These are phyloP conservation scores for Gossypium ekmanianum DNA, from an alignment of 345 rosid species.

Conservation along the genomic window DNA sequence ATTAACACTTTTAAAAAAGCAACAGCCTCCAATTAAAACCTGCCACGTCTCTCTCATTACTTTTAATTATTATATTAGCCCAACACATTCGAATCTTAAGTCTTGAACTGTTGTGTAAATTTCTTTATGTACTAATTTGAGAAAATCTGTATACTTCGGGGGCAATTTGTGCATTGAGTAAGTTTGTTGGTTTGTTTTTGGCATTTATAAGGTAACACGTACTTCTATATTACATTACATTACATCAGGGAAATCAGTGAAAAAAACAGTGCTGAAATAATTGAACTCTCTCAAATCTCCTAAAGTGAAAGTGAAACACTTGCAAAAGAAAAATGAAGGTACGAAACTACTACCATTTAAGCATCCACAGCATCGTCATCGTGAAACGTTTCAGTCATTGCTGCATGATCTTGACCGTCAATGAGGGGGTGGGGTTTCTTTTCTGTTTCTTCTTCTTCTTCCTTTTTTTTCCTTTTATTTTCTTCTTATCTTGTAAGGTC, in stretches of 20 bases:
- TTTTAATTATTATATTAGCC: too few relatives aligned
- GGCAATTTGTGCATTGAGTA: too few relatives aligned
- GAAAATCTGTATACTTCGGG: too few relatives aligned
- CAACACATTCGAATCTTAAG: too few relatives aligned
- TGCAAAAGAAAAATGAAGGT: constrained; percentile 19
- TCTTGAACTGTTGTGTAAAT: too few relatives aligned
- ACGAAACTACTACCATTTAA: constrained; percentile 15
- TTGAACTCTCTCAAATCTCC: too few relatives aligned
- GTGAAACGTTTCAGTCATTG: constrained; percentile 19
- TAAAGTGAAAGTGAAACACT: constrained; percentile 12
- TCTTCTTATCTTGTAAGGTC: background rate
- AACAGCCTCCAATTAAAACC: too few relatives aligned
- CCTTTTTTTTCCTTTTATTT: background rate
- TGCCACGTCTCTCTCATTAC: too few relatives aligned
- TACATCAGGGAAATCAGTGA: background rate
- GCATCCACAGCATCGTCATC: constrained; percentile 19
- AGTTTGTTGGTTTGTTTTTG: background rate
- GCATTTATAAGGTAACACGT: constrained; percentile 6
- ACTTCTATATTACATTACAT: background rate
- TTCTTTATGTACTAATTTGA: too few relatives aligned
- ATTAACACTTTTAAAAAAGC: too few relatives aligned
- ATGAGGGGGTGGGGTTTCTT: background rate
- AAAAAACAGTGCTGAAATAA: background rate
- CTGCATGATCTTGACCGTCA: constrained; percentile 35
- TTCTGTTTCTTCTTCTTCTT: background rate